These are phyloP conservation scores for Xylariaceae sp. DNA, from an alignment of 2,329 filamentous ascomycete genomes.

Conservation along the genomic window DNA sequence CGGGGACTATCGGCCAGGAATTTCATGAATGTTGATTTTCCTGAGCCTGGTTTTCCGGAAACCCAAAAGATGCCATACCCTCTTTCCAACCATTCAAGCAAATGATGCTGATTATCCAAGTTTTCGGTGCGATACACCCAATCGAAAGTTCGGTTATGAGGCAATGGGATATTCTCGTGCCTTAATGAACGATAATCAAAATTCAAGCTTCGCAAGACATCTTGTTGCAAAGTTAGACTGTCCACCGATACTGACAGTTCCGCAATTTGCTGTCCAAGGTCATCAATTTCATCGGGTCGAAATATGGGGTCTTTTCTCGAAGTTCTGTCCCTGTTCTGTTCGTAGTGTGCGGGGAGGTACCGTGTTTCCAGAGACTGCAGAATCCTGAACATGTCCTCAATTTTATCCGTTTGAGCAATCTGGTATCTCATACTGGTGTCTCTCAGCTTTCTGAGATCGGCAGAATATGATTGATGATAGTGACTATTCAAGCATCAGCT, in stretches of 20 bases:
- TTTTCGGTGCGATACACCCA: conserved; percentile 1
- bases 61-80: conserved; percentile 5
- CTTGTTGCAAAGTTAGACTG: not conserved
- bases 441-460: not conserved
- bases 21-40: conserved; percentile 10
- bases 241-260: not conserved
- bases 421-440: not conserved
- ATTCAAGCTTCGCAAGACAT: conserved; percentile 1
- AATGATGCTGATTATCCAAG: not conserved
- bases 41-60: conserved; percentile 5
- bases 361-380: too few species aligned
- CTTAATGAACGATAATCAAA: not conserved
- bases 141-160: conserved; percentile 4
- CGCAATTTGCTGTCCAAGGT: not conserved
- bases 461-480: not conserved
- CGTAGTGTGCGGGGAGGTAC: too few species aligned
- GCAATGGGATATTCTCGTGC: not conserved
- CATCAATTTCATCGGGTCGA: too few species aligned
- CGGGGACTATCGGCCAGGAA: conserved; percentile 1
- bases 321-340: too few species aligned
- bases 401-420: not conserved
- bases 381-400: too few species aligned
- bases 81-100: not conserved
- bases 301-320: too few species aligned
- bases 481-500: not conserved